Base-by-base conservation (phyloP, 352 stramenopile genomes). In the Globisporangium paddicum region DNA sequence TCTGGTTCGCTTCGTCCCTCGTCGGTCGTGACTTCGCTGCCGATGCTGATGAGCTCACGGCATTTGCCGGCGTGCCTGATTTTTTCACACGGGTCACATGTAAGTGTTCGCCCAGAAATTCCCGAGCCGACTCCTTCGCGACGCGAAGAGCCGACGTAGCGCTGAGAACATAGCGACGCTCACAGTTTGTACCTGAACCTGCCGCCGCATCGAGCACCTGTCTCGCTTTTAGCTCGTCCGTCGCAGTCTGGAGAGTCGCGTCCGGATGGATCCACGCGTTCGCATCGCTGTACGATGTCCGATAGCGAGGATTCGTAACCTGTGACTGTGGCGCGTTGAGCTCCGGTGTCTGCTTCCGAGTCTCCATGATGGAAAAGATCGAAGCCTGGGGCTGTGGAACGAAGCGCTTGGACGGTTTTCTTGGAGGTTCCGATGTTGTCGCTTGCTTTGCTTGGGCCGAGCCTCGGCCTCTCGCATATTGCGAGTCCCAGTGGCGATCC, bases 141-240 rank as follows among this genome's bases (percentile, higher is more conserved):
- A 87, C 64, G 4, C 62, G 50, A 40, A 75, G 68, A 14, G 72
- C 77, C 3, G 75, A 65, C 4, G 68, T 26, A 1, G 64, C 73
- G 30, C 66, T 71, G 38, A 77, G 40, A 28, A 85, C 59, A 32
- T 47, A 48, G 14, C 47, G 63, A 41, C 49, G 66, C 28, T 76
- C 53, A 42, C 68, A 65, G n/a, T n/a, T 45, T 44, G 30, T 30
- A 32, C 57, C 45, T 23, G 57, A 28, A 6, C 34, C 19, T 6
- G 44, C 38, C 2, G 47, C 60, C n/a, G 44, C 60, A 10, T 60
- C 58, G 21, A 67, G 38, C 59, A 55, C 63, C 50, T 64, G 35
- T 37, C 48, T 5, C 10, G 41, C 23, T 54, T 44, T 30, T 7
- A 37, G 18, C 5, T 19, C 46, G 4, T 48, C 28, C 23, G 25